Evolutionary conservation across 176 grass and related monocot species (phyloP).

Genomic region (Paspalum vaginatum): DNA sequence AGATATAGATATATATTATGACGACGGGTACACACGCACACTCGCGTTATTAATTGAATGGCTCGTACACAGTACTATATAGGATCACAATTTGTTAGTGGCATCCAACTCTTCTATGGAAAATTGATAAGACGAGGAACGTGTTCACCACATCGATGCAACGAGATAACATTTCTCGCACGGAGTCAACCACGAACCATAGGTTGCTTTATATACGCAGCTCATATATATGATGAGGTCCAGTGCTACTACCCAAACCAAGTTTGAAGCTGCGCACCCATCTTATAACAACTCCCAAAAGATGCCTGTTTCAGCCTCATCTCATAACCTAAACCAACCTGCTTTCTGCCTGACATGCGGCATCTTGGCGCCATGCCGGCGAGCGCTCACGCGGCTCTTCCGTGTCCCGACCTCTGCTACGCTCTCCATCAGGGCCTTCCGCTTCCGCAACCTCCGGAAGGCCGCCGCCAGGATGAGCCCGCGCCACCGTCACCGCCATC

Average conservation of each 20-base stretch:
- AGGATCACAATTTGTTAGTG: neutral
- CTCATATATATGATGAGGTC: neutral
- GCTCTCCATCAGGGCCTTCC: conserved; percentile 55
- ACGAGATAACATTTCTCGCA: neutral
- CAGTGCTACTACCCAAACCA: neutral
- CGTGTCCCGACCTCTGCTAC: conserved; percentile 33
- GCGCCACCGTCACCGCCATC: conserved; percentile 18
- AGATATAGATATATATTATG: no score
- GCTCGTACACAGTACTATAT: neutral
- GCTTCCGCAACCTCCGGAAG: conserved; percentile 62
- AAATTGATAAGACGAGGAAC: neutral
- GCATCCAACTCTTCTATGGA: neutral
- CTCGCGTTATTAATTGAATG: neutral
- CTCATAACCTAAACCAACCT: neutral
- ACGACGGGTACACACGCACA: neutral
- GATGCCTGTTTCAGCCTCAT: neutral
- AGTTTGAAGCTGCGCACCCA: neutral
- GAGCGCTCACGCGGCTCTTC: conserved; percentile 53
- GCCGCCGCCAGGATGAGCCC: conserved; percentile 51
- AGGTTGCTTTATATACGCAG: neutral
- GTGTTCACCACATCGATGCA: conserved; percentile 35
- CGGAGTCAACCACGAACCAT: neutral
- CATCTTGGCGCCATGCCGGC: conserved; percentile 50
- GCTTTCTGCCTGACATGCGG: conserved; percentile 47
- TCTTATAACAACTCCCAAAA: neutral